Base-by-base conservation (phyloP, 768 basidiomycete genomes). In the Neoboletus magnificus region DNA sequence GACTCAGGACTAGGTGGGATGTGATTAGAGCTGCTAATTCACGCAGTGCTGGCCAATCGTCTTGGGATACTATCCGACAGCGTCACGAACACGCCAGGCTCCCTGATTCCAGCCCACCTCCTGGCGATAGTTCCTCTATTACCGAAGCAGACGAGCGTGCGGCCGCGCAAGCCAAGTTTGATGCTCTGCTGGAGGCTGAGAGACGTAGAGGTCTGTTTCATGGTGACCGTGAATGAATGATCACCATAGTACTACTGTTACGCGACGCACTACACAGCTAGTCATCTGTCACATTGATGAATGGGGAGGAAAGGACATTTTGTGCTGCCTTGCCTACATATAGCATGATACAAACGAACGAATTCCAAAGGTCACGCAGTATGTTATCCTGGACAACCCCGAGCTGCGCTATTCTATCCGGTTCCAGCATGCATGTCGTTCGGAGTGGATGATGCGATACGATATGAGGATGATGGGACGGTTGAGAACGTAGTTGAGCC, bases 41-140 rank as follows among this genome's bases (percentile, higher is more conserved):
- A 16, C 69, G 73, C 20, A 72, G 69, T 30, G 55, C 70, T 16
- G 75, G 67, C 39, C 68, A 66, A 4, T 88, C 88, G 20, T 76
- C 85, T 4, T 89, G 88, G 88, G 88, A 89, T 61, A 67, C 72
- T 25, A 74, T 90, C 22, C 82, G 88, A 32, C 84, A 87, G 65
- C 75, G 74, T 45, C 77, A 85, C 57, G 79, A 80, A 65, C 76
- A 73, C 43, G 59, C 35, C 33, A 65, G 32, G 41, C 58, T 69
- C 4, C 59, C 64, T 41, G 33, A 57, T 45, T 33, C 54, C 29
- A 47, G 54, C 25, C 30, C 60, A 27, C 36, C 56, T 32, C 53
- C 57, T 29, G 40, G 10, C 36, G 42, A 57, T 11, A 52, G 41
- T 16, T 45, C 59, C 20, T 27, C 55, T 6, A 44, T 54, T 16